Evolutionary conservation across 2,329 filamentous ascomycete species (phyloP), one percentile per base, ranked within the genome.

Genomic region (Ascochyta lentis): DNA sequence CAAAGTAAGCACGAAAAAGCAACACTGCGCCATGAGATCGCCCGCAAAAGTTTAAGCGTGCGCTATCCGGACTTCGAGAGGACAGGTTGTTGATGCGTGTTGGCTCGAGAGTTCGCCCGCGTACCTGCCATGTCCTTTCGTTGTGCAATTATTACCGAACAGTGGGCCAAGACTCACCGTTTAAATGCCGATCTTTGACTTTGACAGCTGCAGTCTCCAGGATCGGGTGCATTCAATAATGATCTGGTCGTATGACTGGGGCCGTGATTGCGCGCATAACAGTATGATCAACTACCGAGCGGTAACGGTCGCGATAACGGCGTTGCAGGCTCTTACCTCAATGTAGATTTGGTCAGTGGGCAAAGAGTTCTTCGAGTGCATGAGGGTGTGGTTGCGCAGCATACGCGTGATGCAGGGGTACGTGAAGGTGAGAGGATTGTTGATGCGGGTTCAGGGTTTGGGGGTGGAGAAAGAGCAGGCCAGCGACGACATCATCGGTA

Each of bases 301-400:
- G 43, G 42, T 38, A 56, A 50, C 47, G 23, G 47, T 43, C 27
- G 29, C 52, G 40, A 55, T 35, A 56, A 56, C 53, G 53, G 52
- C 19, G 37, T n/a, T 22, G 52, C 46, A 45, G 35, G 53, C 27
- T 47, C 34, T 51, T 38, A 35, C 47, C 47, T 23, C 27, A 42
- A 8, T 22, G 19, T 42, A 9, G 42, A 38, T 16, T 13, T 12
- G 19, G 24, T 33, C 26, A 19, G 9, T 19, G 31, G n/a, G 22
- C 27, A 15, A 37, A 34, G 15, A 37, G 23, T 31, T 34, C 33
- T 37, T 37, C 27, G 13, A 35, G 8, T 24, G 47, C 42, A 47
- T 43, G 24, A 27, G 24, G 37, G 22, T 38, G 37, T 56, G 47
- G 42, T 47, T 39, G 53, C 19, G 53, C 53, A 47, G 42, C 53